Evolutionary conservation across 2,329 filamentous ascomycete genomes (phyloP), one percentile per base, ranked within the genome.

Genomic region (Aurifilum marmelostoma): DNA sequence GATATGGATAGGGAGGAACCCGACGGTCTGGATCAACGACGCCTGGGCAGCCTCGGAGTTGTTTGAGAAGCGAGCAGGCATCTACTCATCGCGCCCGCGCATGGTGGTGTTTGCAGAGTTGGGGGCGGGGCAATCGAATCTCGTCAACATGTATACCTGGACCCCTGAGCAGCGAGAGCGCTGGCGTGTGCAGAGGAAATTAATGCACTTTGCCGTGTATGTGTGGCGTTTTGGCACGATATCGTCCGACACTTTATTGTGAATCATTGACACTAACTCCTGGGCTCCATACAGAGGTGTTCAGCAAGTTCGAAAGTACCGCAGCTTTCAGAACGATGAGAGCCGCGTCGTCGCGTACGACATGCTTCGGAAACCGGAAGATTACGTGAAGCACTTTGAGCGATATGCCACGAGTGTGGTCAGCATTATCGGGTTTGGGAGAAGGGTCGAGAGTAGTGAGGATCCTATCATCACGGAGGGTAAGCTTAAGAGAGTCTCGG

Each of bases 401-500:
- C 79, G 85, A 14, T 80, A 83, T 61, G 84, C 85, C 14, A 85
- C 84, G 0, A 85, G 83, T 63, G 85, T 87, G 0, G 83, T 86
- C 0, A 84, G 82, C 11, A 84, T 87, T 64, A 86, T 89, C 70
- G 87, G 83, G 0, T 88, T 87, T 73, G 87, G 87, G 0, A 78
- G 86, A 9, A 79, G 87, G 12, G 82, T 87, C 0, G 81, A 80
- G 11, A 82, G 75, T 65, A 83, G 77, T 73, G 78, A 83, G 21
- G 86, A 89, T 72, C 85, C 86, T 5, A 87, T 87, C 73, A 84
- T 88, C 70, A 86, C 85, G 3, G 86, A 88, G 73, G 68, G 68
- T 69, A 16, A 43, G 43, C 43, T 27, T 16, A 9, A 52, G 11
- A 56, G 37, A 39, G 37, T 34, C 8, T 8, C 8, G 34, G 34